Evolutionary conservation across 768 basidiomycete species (phyloP), one percentile per base, ranked within the genome.

Genomic region (Boletus sp.): DNA sequence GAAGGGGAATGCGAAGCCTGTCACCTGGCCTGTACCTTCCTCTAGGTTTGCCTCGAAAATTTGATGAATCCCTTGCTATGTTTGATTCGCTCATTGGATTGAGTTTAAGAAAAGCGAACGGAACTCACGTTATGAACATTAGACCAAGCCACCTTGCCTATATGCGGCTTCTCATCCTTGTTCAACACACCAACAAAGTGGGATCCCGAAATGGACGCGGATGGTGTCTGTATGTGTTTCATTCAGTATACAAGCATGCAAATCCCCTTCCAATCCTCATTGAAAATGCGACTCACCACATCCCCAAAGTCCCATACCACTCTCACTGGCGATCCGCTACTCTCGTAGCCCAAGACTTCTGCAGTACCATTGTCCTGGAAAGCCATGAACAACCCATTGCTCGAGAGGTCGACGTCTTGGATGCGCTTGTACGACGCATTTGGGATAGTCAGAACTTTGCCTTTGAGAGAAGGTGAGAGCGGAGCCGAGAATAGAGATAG

Each of bases 141-240:
- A 1, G 86, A 85, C 89, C 89, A 92, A 64, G 80, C 86, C 0
- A 89, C 72, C 17, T 89, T 81, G 10, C 79, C 79, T 44, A 93
- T 71, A 60, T 83, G 83, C 1, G 83, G 75, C 4, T 73, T 68
- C 3, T 83, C 84, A 12, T 77, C 67, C 20, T 71, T 73, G 61
- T 83, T 79, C 4, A 82, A 44, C 6, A 78, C 82, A 29, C 89
- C 88, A 6, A 82, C 71, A 64, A 83, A 94, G 1, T 82, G 67
- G 0, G 86, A 81, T 17, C 75, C 73, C 0, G 83, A 67, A 14
- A 78, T 71, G 7, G 75, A 71, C 0, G 73, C 62, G 3, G 82
- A 77, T 14, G 72, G 64, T 7, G 71, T 74, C 84, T 84, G 28
- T 30, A 47, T 29, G n/a, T 10, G 9, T 44, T 37, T 46, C 24